Percentiles rank a stretch among this genome's conserved stretches.
Evolutionary conservation across 164 flowering plant species (phyloP).

Genomic region (Cinnamomum chago): DNA sequence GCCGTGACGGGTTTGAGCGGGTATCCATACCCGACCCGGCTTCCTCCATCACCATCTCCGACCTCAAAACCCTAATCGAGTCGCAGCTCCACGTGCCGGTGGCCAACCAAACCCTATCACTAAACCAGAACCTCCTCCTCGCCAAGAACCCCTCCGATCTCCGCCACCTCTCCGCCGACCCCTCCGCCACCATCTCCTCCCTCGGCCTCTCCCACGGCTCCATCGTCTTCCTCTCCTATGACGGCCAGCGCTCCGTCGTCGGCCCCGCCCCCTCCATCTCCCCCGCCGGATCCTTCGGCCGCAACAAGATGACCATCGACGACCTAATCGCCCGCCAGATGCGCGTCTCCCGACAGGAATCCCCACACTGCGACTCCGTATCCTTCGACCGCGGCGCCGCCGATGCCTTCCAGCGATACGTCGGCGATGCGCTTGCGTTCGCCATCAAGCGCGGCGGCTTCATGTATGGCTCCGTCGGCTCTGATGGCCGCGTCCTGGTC

Average conservation of each 20-base stretch:
- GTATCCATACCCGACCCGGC: conserved; percentile 49
- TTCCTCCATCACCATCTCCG: conserved; percentile 38
- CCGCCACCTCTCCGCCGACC: conserved; percentile 50
- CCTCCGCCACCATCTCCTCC: conserved; percentile 50
- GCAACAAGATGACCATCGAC: conserved; percentile 92
- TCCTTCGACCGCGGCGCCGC: conserved; percentile 88
- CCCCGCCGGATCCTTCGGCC: conserved; percentile 78
- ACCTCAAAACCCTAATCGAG: conserved; percentile 63
- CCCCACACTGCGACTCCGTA: conserved; percentile 67
- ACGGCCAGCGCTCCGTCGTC: conserved; percentile 62
- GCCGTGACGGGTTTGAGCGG: conserved; percentile 86
- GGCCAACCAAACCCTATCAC: conserved; percentile 65
- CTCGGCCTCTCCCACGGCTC: conserved; percentile 74
- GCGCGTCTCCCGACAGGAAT: conserved; percentile 76
- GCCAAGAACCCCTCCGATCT: conserved; percentile 58
- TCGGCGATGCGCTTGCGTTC: conserved; percentile 74
- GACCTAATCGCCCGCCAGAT: conserved; percentile 87
- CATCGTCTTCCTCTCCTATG: conserved; percentile 61
- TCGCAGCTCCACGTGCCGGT: conserved; percentile 66
- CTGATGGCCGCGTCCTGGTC: conserved; percentile 66
- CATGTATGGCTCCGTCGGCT: conserved; percentile 75
- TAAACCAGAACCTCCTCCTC: conserved; percentile 65
- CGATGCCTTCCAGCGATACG: conserved; percentile 76
- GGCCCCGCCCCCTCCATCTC: conserved; percentile 38
- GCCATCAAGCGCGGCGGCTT: conserved; percentile 87